Evolutionary conservation across 495 filamentous ascomycete species (phyloP), one percentile per base, ranked within the genome.

Genomic region (Aspergillus sclerotiicarbonarius): DNA sequence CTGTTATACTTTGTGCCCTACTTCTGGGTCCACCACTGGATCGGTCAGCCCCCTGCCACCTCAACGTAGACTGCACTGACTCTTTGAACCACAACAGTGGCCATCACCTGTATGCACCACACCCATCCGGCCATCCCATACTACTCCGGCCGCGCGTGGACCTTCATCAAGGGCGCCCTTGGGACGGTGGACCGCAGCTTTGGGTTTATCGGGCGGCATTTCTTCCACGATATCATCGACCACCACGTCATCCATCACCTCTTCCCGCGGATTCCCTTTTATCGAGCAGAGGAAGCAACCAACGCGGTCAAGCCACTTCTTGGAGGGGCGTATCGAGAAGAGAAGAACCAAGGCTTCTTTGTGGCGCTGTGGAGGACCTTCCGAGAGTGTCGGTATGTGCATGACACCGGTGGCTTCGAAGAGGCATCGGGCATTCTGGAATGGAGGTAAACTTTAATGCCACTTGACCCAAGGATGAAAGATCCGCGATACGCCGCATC

Each of bases 171-270:
- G 63, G 90, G 90, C 49, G 89, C 90, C 48, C 88, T 89, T 37
- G 87, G 87, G 33, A 95, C 90, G 32, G 90, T 95, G 56, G 90
- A 95, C 66, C 89, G 90, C 60, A 87, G 91, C 66, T 90, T 92
- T 62, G 90, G 90, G 56, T 92, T 91, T 75, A 85, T 91, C 65
- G 90, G 90, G 43, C 87, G 88, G 57, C 82, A 86, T 61, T 79
- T 95, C 61, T 81, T 95, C 74, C 90, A 95, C 78, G 88, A 90
- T 66, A 92, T 93, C 69, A 87, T 92, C 71, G 90, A 93, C 75
- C 90, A 88, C 31, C 90, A 94, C 75, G 90, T 95, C 53, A 80
- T 92, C 43, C 90, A 95, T 76, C 90, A 94, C 78, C 89, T 90
- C 67, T 83, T 92, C 61, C 84, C 82, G 7, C 35, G 37, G 5